phyloP scores from a whole-genome alignment of 176 grass and related monocot genomes.

The Echinochloa phyllopogon region DNA sequence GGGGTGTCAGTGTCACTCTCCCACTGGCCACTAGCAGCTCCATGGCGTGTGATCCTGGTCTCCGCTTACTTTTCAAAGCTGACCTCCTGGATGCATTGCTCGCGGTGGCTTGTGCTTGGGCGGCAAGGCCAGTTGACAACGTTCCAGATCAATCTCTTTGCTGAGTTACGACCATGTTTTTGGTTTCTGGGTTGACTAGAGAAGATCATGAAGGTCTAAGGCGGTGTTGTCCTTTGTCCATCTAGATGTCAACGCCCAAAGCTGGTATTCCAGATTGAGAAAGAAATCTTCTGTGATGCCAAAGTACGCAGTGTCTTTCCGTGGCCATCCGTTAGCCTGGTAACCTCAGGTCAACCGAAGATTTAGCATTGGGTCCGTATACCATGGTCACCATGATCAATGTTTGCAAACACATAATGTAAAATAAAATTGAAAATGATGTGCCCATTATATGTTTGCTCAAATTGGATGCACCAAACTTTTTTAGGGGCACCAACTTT shows the following conservation, averaged over 20 bases:
- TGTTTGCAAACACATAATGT: too few species aligned
- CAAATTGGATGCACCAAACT: too few species aligned
- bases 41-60: background rate
- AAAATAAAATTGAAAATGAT: too few species aligned
- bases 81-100: background rate
- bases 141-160: background rate
- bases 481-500: too few species aligned
- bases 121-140: background rate
- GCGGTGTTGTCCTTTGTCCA: background rate
- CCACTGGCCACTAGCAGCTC: background rate
- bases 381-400: background rate
- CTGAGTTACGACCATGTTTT: background rate
- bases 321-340: background rate
- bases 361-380: background rate
- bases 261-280: background rate
- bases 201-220: background rate
- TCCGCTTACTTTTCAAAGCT: conserved; percentile 24
- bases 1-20: background rate
- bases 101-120: background rate
- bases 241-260: conserved; percentile 11
- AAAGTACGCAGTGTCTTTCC: background rate
- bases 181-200: conserved; percentile 6
- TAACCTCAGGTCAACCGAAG: too few species aligned
- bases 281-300: background rate
- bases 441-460: too few species aligned